phyloP scores from a whole-genome alignment of 768 basidiomycete genomes.

The Leccinum subgranulosum region DNA sequence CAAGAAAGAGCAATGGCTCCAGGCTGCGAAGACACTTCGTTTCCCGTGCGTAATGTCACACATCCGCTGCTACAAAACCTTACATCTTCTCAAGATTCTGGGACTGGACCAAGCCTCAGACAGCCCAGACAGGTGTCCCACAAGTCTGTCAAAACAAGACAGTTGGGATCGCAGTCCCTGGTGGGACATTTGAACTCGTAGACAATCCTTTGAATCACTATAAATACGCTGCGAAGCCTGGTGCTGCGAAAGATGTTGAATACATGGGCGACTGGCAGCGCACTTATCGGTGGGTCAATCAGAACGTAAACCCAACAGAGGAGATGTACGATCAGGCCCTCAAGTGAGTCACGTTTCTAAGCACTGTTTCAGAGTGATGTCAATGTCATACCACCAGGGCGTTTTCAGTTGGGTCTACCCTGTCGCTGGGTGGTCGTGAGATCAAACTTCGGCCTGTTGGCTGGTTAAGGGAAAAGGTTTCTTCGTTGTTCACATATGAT shows the following conservation, averaged over 20 bases:
- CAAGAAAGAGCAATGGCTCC: slow-evolving; percentile 7
- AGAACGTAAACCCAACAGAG: neutral
- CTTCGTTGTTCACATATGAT: slow-evolving; percentile 13
- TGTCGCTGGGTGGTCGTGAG: neutral
- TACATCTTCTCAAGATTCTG: slow-evolving; percentile 9
- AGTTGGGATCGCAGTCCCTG: neutral
- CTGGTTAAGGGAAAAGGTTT: slow-evolving; percentile 17
- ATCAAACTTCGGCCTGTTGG: neutral
- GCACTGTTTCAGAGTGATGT: no score
- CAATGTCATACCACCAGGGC: slow-evolving; percentile 4
- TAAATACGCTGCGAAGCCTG: slow-evolving; percentile 1
- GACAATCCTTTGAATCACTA: slow-evolving; percentile 15
- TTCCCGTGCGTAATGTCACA: slow-evolving; percentile 10
- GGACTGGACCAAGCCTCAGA: slow-evolving; percentile 14
- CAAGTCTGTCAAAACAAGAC: neutral
- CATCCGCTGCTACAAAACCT: neutral
- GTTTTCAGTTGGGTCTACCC: neutral
- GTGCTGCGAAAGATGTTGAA: neutral
- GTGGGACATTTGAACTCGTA: neutral
- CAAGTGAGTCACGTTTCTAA: slow-evolving; percentile 2
- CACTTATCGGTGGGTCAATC: slow-evolving; percentile 16
- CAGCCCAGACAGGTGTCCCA: slow-evolving; percentile 4
- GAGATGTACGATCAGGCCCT: slow-evolving; percentile 12
- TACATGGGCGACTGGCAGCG: slow-evolving; percentile 10
- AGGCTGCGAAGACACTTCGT: slow-evolving; percentile 12